Conservation (phyloP, 31 red algal species). For the Odonthalia washingtoniensis region DNA sequence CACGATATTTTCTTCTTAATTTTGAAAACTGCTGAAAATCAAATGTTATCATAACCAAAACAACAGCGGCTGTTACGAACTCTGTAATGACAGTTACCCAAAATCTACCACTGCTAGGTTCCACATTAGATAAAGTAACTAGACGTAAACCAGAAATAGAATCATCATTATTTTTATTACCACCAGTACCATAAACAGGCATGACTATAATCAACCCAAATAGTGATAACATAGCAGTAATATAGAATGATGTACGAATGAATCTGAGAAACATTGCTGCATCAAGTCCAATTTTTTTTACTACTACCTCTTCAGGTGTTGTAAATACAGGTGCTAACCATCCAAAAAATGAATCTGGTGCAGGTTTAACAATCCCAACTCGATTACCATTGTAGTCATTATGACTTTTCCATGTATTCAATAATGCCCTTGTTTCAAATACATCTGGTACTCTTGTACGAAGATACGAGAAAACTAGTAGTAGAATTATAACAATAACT, state of each 20-base stretch:
- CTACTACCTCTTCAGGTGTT: slow-evolving; percentile 49
- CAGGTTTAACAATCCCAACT: slow-evolving; percentile 34
- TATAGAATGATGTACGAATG: slow-evolving; percentile 47
- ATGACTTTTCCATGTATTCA: slow-evolving; percentile 52
- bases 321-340: slow-evolving; percentile 53
- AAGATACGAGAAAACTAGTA: slow-evolving; percentile 48
- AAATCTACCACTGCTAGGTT: slow-evolving; percentile 35
- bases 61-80: slow-evolving; percentile 57
- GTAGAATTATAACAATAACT: slow-evolving; percentile 28
- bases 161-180: slow-evolving; percentile 29
- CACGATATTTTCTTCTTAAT: slow-evolving; percentile 48
- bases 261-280: slow-evolving; percentile 75
- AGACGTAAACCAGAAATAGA: slow-evolving; percentile 52
- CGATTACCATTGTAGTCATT: slow-evolving; percentile 64
- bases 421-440: slow-evolving; percentile 39
- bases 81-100: slow-evolving; percentile 77
- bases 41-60: slow-evolving; percentile 49
- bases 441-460: slow-evolving; percentile 61
- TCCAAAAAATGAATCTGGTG: slow-evolving; percentile 48
- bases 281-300: slow-evolving; percentile 67
- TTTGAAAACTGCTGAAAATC: slow-evolving; percentile 68
- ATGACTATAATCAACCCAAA: slow-evolving; percentile 63
- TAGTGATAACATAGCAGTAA: slow-evolving; percentile 45
- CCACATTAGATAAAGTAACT: slow-evolving; percentile 71
- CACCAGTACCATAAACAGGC: slow-evolving; percentile 74